Conservation (phyloP, 169 alveolate species). For the Plasmodium malariae region DNA sequence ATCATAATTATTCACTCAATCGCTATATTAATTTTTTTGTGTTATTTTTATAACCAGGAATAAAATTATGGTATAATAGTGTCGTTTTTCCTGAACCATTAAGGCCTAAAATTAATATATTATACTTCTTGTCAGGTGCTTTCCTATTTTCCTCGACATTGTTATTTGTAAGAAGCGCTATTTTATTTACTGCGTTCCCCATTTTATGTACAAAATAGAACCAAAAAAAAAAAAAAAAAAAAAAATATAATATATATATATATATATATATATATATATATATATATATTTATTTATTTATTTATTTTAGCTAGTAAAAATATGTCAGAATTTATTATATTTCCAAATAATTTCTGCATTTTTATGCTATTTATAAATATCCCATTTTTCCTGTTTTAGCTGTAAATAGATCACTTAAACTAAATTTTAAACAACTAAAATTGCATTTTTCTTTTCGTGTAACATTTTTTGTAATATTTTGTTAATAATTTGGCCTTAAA, state of each 20-base stretch:
- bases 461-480: too few relatives aligned
- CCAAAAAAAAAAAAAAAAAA: constrained; percentile 13
- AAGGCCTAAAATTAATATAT: constrained; percentile 74
- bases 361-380: background rate
- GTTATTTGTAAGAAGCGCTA: background rate
- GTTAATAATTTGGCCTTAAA: too few relatives aligned
- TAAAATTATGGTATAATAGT: constrained; percentile 67
- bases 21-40: background rate
- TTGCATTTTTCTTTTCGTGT: background rate
- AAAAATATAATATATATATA: background rate
- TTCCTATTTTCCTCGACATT: background rate
- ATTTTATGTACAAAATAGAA: constrained; percentile 23
- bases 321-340: too few relatives aligned
- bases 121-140: constrained; percentile 34
- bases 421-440: background rate
- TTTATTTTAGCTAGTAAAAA: too few relatives aligned
- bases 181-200: constrained; percentile 63
- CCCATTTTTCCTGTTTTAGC: background rate
- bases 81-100: constrained; percentile 77
- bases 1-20: background rate
- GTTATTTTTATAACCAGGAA: constrained; percentile 48
- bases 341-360: background rate
- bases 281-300: background rate
- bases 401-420: background rate
- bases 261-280: constrained; percentile 3